Percentiles rank a stretch among this genome's conserved stretches.
These are phyloP conservation scores for Neonothopanus nambi DNA, from an alignment of 1,284 basidiomycete species.

Conservation along the genomic window DNA sequence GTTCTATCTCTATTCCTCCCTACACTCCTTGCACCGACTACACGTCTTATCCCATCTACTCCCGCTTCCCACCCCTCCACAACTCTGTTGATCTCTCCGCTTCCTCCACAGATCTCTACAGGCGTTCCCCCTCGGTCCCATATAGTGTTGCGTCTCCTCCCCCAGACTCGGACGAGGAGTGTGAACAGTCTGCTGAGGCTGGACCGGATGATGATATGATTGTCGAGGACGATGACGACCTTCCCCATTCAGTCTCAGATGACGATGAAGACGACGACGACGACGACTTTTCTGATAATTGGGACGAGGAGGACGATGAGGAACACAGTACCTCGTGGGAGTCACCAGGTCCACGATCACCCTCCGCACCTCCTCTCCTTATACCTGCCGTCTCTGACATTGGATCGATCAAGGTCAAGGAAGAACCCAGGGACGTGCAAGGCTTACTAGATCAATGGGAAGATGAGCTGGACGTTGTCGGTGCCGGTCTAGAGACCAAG, in stretches of 20 bases:
- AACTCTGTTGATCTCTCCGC: background rate
- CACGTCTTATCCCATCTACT: conserved; percentile 1
- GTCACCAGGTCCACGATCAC: conserved; percentile 59
- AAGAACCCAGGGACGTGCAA: conserved; percentile 59
- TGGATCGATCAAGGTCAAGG: conserved; percentile 45
- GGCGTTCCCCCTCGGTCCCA: conserved; percentile 44
- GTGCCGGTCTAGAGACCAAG: background rate
- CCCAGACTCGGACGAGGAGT: conserved; percentile 24
- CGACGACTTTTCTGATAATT: conserved; percentile 14
- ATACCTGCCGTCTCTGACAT: conserved; percentile 27
- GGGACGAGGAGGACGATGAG: conserved; percentile 45
- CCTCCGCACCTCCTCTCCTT: conserved; percentile 43
- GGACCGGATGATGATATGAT: conserved; percentile 17
- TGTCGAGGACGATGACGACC: conserved; percentile 15
- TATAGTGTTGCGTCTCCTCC: conserved; percentile 33
- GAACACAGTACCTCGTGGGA: conserved; percentile 44
- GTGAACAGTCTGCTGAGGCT: conserved; percentile 10
- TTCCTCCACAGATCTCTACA: conserved; percentile 17
- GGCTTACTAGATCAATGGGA: conserved; percentile 69
- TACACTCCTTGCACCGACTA: conserved; percentile 4
- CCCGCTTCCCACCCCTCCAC: background rate
- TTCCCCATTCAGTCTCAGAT: conserved; percentile 4
- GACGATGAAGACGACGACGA: conserved; percentile 15
- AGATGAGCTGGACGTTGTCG: conserved; percentile 33
- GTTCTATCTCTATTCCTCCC: conserved; percentile 12